Base-by-base conservation (phyloP, 2,329 filamentous ascomycete species). In the Ophidiomyces ophidiicola region DNA sequence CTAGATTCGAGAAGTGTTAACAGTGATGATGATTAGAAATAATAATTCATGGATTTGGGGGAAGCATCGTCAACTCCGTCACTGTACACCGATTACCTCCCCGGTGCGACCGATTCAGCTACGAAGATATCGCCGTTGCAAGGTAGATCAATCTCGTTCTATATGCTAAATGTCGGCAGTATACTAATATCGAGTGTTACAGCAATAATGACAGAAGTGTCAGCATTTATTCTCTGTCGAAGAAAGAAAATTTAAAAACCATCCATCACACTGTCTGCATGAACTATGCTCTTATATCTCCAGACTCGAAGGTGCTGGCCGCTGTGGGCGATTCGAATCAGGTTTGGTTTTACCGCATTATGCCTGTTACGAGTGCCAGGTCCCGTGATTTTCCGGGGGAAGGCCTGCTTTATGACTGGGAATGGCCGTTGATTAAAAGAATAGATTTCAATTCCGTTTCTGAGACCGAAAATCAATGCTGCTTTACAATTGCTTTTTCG, bases 191-290 rank as follows among this genome's bases (percentile, higher is more conserved):
- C 25, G 36, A 7, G 19, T 36, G 71, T 83, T 32, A 38, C 64
- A 94, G 52, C 76, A 94, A 94, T 63, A 98, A 98, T 56, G 90
- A 96, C 63, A 80, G 78, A 56, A 85, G 82, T 1, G 82, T 96
- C 41, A 80, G 80, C 19, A 64, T 94, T n/a, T 84, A 92, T 54
- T 81, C 79, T 34, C 66, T 96, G 14, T 68, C 73, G 19, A 74
- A 79, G 37, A 73, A 76, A 10, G 69, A 81, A 44, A 68, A 80
- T 24, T 62, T 92, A 15, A 76, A 82, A 39, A 71, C 78, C 30
- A 65, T 94, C 38, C 70, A 74, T 3, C 80, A 93, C 47, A 80
- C 82, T 4, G 82, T 88, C 54, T 82, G 78, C 47, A 88, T 96
- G 65, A 98, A 98, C 53, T 85, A 92, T 53, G 84, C 87, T 23